These are phyloP conservation scores for Cladophialophora exuberans DNA, from an alignment of 2,329 filamentous ascomycete genomes.

Conservation along the genomic window DNA sequence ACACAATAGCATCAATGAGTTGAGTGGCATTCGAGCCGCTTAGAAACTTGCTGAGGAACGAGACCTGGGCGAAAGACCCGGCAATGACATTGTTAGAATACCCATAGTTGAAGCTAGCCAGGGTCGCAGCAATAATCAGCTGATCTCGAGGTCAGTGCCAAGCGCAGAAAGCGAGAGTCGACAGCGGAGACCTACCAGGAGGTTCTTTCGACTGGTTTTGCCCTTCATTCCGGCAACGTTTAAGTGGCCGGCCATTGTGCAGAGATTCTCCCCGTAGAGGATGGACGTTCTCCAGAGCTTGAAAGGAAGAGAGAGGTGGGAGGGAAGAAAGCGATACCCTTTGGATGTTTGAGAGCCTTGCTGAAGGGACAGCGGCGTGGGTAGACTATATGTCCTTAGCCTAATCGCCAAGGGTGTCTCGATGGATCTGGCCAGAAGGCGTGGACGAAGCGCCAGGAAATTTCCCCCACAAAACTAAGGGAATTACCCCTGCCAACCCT, in stretches of 20 bases:
- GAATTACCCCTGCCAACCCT: too few relatives aligned
- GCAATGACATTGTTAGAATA: constrained; percentile 38
- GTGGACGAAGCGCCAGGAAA: too few relatives aligned
- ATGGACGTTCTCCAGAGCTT: too few relatives aligned
- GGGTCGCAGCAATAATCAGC: constrained; percentile 28
- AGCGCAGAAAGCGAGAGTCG: neutral
- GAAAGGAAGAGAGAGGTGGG: too few relatives aligned
- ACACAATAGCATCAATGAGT: constrained; percentile 30
- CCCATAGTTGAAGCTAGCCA: constrained; percentile 38
- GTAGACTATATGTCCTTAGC: too few relatives aligned
- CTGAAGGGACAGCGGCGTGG: too few relatives aligned
- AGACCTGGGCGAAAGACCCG: constrained; percentile 36
- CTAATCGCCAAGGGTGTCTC: too few relatives aligned
- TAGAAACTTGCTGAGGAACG: constrained; percentile 36
- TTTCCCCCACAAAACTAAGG: too few relatives aligned
- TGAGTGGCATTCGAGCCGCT: constrained; percentile 25
- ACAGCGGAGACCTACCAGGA: neutral
- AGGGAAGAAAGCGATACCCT: too few relatives aligned
- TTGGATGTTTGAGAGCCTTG: too few relatives aligned
- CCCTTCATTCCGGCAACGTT: neutral
- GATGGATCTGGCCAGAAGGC: too few relatives aligned
- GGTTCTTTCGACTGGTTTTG: constrained; percentile 1
- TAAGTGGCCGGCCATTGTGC: neutral
- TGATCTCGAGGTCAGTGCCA: neutral
- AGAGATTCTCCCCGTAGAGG: too few relatives aligned